Evolutionary conservation across 129 eudicot genomes (phyloP), one percentile per base, ranked within the genome.

Genomic region (Sambucus nigra): DNA sequence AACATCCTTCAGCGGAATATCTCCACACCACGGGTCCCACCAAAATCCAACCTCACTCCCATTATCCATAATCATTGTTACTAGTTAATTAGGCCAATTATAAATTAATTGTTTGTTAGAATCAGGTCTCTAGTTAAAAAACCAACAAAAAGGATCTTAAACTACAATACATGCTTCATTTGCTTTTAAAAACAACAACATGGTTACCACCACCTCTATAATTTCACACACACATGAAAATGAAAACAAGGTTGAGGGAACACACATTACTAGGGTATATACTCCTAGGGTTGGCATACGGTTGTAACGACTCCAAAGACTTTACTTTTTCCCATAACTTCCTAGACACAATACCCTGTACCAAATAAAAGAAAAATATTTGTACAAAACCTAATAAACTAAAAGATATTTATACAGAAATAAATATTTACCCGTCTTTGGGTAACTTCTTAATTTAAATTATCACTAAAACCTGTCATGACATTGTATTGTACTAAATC

Each of bases 261-360:
- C 10, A 13, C 41, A 46, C 21, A 60, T 73, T 84, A 85, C 98
- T 95, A 60, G 79, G 82, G 77, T 79, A 81, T 60, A 44, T 51
- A 67, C 77, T 79, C 72, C 98, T 69, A 25, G 98, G 94, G 48
- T 71, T 74, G 17, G 95, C 78, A 79, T 79, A 91, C 0, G 98
- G 98, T 69, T 78, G 95, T 68, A 85, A 76, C 20, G 77, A 73
- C 72, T 91, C 83, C 66, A 91, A 75, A 26, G 81, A 32, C 53
- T 69, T 72, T 65, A 79, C 77, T 51, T 68, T 79, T 70, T 65
- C 73, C 98, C 98, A 91, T 70, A 91, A 68, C 77, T 60, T 85
- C 66, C 61, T 76, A 69, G 80, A 64, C 65, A 67, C 78, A 44
- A 69, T 54, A 65, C 70, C 76, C 98, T 81, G 77, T 55, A 66